phyloP scores from a whole-genome alignment of 345 rosid species.

The Ceriops decandra region DNA sequence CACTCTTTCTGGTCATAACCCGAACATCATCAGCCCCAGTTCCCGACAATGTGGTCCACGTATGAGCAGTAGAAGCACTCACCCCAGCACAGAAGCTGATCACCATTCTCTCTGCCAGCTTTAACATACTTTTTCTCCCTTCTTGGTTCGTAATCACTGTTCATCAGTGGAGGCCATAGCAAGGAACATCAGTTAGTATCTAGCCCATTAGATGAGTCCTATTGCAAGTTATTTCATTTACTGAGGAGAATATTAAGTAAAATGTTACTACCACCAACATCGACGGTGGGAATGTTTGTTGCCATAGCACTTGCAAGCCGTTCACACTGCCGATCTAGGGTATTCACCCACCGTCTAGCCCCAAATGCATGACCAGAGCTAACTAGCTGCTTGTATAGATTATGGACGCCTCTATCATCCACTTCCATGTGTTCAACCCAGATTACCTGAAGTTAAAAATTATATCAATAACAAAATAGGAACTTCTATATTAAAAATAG shows the following conservation, averaged over 20 bases:
- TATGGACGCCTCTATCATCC: constrained; percentile 66
- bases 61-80: constrained; percentile 62
- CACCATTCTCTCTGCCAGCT: constrained; percentile 73
- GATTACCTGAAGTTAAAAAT: constrained; percentile 45
- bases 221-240: too few relatives aligned
- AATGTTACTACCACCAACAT: constrained; percentile 42
- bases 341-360: constrained; percentile 87
- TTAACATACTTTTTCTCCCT: constrained; percentile 68
- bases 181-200: background rate
- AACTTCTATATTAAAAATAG: background rate
- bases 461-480: background rate
- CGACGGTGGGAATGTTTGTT: constrained; percentile 45
- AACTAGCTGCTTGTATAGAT: constrained; percentile 61
- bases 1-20: constrained; percentile 71
- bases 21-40: constrained; percentile 66
- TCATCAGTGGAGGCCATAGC: background rate
- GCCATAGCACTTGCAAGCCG: constrained; percentile 67
- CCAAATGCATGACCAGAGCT: constrained; percentile 71
- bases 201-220: background rate
- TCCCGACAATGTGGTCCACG: constrained; percentile 62
- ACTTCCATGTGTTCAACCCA: constrained; percentile 96
- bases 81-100: constrained; percentile 72
- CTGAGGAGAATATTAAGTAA: too few relatives aligned
- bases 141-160: constrained; percentile 61
- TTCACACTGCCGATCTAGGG: constrained; percentile 73